Evolutionary conservation across 768 basidiomycete species (phyloP).

Genomic region (Tulasnella sp.): DNA sequence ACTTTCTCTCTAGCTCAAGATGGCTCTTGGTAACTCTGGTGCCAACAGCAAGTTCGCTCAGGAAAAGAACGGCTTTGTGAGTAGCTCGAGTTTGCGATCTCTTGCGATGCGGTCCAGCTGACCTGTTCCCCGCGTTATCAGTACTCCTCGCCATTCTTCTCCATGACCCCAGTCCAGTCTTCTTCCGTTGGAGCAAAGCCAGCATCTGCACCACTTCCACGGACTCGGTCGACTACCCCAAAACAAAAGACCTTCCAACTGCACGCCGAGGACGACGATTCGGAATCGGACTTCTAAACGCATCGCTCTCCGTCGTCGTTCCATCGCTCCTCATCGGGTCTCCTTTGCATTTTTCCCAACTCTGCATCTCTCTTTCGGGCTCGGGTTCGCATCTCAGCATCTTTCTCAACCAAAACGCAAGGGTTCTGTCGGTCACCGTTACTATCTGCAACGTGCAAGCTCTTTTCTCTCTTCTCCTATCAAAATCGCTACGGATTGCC

Average conservation of each 20-base stretch:
- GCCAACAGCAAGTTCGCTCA: not conserved
- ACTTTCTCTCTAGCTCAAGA: conserved; percentile 6
- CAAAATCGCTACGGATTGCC: not conserved
- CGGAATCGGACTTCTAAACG: not conserved
- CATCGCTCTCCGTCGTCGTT: not conserved
- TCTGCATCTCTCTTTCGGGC: not conserved
- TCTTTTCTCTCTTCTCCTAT: not conserved
- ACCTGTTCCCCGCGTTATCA: not conserved
- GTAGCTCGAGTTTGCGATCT: no score
- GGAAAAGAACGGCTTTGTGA: conserved; percentile 17
- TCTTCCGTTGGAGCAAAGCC: not conserved
- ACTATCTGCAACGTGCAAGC: not conserved
- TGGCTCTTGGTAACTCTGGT: conserved; percentile 1
- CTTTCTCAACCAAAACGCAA: not conserved
- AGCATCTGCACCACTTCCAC: conserved; percentile 1
- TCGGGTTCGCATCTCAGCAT: not conserved
- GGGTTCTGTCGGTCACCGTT: not conserved
- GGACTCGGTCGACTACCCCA: not conserved
- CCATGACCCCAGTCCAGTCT: conserved; percentile 10
- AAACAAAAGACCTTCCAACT: conserved; percentile 10
- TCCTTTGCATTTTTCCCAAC: not conserved
- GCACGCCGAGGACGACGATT: conserved; percentile 8
- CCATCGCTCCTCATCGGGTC: not conserved
- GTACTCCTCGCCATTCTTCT: conserved; percentile 12
- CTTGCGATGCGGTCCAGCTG: no score